Base-by-base conservation (phyloP, 805 yeast species). In the Lipomyces spencermartinsiae region DNA sequence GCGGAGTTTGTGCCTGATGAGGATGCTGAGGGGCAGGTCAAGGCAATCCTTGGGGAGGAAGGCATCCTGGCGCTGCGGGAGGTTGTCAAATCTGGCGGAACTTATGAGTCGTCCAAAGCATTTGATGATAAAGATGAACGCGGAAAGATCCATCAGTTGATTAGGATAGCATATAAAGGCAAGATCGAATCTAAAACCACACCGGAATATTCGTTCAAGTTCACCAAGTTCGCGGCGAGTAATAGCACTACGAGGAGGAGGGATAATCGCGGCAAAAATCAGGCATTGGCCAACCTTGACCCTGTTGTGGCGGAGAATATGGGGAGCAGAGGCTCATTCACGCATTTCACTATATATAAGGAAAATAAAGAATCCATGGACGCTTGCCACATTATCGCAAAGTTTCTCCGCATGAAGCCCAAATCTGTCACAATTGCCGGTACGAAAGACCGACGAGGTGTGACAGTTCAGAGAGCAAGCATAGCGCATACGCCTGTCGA, bases 311-410 rank as follows among this genome's bases (percentile, higher is more conserved):
- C 35, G 16, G 37, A 37, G 33, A 33, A 34, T 19, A 67, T 65
- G 34, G 98, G 97, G 1, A 87, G 89, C 35, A 82, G 83, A 65
- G 88, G 88, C 72, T 84, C 86, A 57, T 91, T 80, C 78, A 80
- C 93, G 58, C 93, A 90, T 74, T 89, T 93, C 75, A 87, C 90
- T 12, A 81, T 95, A 34, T 93, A 91, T 81, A 95, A 95, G 78
- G 98, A 95, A 76, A 95, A 95, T 80, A 91, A 93, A 77, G 99
- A 95, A 73, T 93, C 99, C 0, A 92, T 95, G 97, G 98, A 95
- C 80, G 95, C 92, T 14, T 95, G 95, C 0, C 84, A 87, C 22
- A 79, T 90, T 34, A 80, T 95, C 60, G 82, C 93, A 60, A 89
- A 89, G 76, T 85, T 91, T 69, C 81, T 95, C 71, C 85, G 92